These are phyloP conservation scores for Rosa chinensis DNA, from an alignment of 306 rosid genomes.

Conservation along the genomic window DNA sequence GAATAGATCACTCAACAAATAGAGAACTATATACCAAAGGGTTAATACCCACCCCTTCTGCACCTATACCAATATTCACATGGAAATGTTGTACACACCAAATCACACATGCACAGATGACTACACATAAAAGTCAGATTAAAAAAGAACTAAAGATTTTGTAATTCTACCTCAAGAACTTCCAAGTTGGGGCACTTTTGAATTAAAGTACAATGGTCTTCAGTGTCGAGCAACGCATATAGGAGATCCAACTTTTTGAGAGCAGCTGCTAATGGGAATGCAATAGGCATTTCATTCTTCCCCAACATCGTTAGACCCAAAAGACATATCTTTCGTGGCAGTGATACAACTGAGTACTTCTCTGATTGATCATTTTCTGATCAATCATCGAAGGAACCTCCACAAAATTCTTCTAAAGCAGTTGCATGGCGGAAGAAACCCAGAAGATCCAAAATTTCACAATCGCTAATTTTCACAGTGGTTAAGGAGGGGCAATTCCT, in stretches of 20 bases:
- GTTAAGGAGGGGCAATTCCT: conserved; percentile 65
- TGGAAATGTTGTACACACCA: background rate
- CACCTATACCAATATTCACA: background rate
- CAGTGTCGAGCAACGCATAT: conserved; percentile 81
- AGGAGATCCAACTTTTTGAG: conserved; percentile 85
- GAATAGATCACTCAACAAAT: background rate
- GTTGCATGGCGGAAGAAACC: conserved; percentile 68
- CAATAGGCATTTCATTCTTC: conserved; percentile 69
- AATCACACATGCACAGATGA: background rate
- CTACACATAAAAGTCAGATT: background rate
- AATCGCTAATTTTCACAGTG: conserved; percentile 75
- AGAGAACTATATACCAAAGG: background rate
- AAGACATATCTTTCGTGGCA: conserved; percentile 60
- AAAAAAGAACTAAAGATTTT: conserved; percentile 10
- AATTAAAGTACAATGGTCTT: conserved; percentile 83
- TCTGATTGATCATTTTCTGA: conserved; percentile 33
- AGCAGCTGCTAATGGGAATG: conserved; percentile 62
- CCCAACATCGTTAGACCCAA: conserved; percentile 83
- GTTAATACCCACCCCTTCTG: background rate
- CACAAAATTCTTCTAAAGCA: conserved; percentile 80
- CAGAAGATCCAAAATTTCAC: conserved; percentile 65
- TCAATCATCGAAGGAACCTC: conserved; percentile 52
- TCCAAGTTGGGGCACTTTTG: conserved; percentile 85
- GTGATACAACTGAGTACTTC: conserved; percentile 42
- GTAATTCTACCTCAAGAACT: conserved; percentile 69